Conservation (phyloP, 2,329 filamentous ascomycete species). For the Alternaria infectoria region DNA sequence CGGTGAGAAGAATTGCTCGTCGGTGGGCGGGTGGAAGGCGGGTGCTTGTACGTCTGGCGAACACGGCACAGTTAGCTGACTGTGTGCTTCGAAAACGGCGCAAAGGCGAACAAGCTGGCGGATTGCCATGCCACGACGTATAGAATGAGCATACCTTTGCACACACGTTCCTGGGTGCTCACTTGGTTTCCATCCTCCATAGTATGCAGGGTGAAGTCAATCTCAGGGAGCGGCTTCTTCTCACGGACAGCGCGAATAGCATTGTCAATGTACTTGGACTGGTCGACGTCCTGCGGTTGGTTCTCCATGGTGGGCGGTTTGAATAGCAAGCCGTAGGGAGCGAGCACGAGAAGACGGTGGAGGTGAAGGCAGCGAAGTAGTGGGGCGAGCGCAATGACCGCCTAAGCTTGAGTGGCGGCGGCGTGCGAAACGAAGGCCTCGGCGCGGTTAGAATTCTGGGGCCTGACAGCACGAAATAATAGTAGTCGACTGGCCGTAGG, state of each 20-base stretch:
- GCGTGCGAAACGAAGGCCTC: constrained; percentile 39
- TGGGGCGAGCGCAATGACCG: constrained; percentile 39
- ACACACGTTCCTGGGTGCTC: constrained; percentile 92
- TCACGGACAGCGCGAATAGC: constrained; percentile 89
- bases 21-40: constrained; percentile 87
- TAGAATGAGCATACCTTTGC: constrained; percentile 76
- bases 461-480: constrained; percentile 22
- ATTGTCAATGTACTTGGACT: constrained; percentile 72
- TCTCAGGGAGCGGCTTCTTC: constrained; percentile 95
- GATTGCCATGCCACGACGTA: not conserved
- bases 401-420: constrained; percentile 40
- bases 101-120: constrained; percentile 2
- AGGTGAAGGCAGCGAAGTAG: constrained; percentile 40
- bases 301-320: constrained; percentile 44
- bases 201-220: constrained; percentile 96
- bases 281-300: constrained; percentile 44
- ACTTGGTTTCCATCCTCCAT: constrained; percentile 98
- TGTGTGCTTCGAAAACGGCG: constrained; percentile 19
- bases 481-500: constrained; percentile 10
- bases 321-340: constrained; percentile 25
- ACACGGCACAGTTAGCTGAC: constrained; percentile 33
- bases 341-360: constrained; percentile 30
- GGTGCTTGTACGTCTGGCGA: constrained; percentile 91
- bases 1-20: constrained; percentile 93
- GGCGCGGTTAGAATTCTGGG: constrained; percentile 27